These are phyloP conservation scores for Neoarthrinium moseri DNA, from an alignment of 2,329 filamentous ascomycete species.

Conservation along the genomic window DNA sequence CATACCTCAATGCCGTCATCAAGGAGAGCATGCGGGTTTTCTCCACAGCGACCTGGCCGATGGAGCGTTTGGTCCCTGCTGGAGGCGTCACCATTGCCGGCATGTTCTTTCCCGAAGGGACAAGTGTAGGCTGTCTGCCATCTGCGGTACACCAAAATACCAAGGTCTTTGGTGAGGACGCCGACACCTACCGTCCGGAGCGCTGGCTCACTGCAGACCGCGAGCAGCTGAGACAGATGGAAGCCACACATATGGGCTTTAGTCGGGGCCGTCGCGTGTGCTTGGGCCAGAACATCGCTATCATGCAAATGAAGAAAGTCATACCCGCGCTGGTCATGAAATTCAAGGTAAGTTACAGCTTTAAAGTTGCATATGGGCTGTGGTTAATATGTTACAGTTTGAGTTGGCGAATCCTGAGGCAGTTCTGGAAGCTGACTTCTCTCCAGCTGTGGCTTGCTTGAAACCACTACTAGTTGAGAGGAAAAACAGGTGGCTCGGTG, in stretches of 20 bases:
- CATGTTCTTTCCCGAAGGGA: constrained; percentile 11
- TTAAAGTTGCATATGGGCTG: not conserved
- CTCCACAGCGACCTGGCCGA: not conserved
- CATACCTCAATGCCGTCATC: constrained; percentile 1
- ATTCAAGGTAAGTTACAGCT: constrained; percentile 17
- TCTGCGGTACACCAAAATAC: constrained; percentile 16
- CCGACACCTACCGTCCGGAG: constrained; percentile 18
- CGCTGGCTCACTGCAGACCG: constrained; percentile 21
- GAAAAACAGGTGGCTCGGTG: too few species aligned
- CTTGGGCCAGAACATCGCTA: constrained; percentile 21
- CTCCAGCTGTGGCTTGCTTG: not conserved
- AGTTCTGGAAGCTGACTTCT: not conserved
- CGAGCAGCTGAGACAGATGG: constrained; percentile 21
- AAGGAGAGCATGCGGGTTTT: not conserved
- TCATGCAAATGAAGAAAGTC: constrained; percentile 24
- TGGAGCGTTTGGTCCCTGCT: not conserved
- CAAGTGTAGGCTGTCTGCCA: constrained; percentile 20
- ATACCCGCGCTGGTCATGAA: constrained; percentile 22
- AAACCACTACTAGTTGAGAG: not conserved
- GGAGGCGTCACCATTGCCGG: not conserved
- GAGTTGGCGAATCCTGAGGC: not conserved
- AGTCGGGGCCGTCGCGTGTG: constrained; percentile 21
- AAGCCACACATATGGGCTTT: constrained; percentile 23
- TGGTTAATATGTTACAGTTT: not conserved
- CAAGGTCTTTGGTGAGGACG: constrained; percentile 19